Evolutionary conservation across 768 basidiomycete genomes (phyloP), one percentile per base, ranked within the genome.

Genomic region (Macrolepiota albuminosa): DNA sequence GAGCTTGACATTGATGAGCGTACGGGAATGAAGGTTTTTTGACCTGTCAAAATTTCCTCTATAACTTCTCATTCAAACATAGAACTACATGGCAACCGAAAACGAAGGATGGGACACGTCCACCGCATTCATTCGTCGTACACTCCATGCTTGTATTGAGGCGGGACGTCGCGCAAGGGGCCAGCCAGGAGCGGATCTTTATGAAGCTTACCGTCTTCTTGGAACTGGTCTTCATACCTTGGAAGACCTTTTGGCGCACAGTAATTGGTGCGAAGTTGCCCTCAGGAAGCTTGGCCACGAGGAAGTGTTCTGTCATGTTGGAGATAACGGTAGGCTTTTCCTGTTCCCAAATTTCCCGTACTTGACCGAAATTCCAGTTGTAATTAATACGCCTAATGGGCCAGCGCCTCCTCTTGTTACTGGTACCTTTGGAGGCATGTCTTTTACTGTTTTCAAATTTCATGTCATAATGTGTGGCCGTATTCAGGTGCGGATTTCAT

Each of bases 11-110:
- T 93, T 40, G 90, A 94, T 66, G 75, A 78, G n/a, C 74, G 77
- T 18, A 91, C 84, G 2, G 91, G 91, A 3, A 92, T 93, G 90
- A 91, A 91, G 78, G 85, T 86, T 62, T 26, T 56, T 33, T 7
- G 5, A 2, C 43, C 18, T 14, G n/a, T 10, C 42, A 8, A 8
- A 37, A 33, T 46, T 13, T 11, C 18, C 7, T 16, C 4, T 34
- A 11, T 24, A 40, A 31, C 16, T 18, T 40, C 51, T 36, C 59
- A 55, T 52, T 4, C 45, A 50, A 26, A 24, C 3, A 2, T 61
- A 88, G 87, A 92, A 88, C 60, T 91, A 89, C 70, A 92, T 93
- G 76, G 89, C 88, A 2, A 86, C 87, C 42, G 82, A 85, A 66
- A 73, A 79, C 55, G 75, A 80, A 51, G 79, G 80, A 39, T 93